A percentile compares a stretch with the other conserved stretches of the same genome.
Conservation (phyloP, 768 basidiomycete genomes). For the Daedaleopsis nitida region DNA sequence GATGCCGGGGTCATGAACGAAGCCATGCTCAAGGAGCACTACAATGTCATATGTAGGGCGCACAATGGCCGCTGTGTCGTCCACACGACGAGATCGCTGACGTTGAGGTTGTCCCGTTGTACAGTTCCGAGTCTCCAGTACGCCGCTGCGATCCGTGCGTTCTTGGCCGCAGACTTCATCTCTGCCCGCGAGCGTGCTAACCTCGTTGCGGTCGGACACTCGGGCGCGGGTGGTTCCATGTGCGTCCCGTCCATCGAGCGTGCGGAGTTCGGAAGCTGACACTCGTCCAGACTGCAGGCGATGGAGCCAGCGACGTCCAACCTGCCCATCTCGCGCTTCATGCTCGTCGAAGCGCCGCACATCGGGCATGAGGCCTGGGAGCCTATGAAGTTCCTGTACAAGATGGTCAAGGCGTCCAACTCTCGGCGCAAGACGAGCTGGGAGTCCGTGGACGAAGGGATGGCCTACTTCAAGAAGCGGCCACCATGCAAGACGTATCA, state of each 20-base stretch:
- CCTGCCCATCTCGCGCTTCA: slow-evolving; percentile 1
- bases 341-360: slow-evolving; percentile 1
- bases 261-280: background rate
- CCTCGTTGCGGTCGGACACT: background rate
- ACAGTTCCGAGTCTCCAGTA: background rate
- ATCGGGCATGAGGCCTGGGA: background rate
- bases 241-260: background rate
- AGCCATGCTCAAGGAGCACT: slow-evolving; percentile 1
- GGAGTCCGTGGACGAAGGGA: background rate
- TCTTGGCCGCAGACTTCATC: background rate
- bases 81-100: background rate
- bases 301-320: slow-evolving; percentile 1
- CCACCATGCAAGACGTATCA: slow-evolving; percentile 3
- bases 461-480: background rate
- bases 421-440: background rate
- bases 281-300: background rate
- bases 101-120: background rate
- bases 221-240: background rate
- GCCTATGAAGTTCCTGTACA: background rate
- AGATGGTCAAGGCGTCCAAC: background rate
- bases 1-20: slow-evolving; percentile 2
- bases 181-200: background rate
- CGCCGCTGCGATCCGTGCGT: background rate
- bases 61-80: background rate
- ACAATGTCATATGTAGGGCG: slow-evolving; percentile 1